A percentile compares a stretch with the other conserved stretches of the same genome.
These are phyloP conservation scores for Huiozyma naganishii DNA, from an alignment of 805 yeast species.

Conservation along the genomic window DNA sequence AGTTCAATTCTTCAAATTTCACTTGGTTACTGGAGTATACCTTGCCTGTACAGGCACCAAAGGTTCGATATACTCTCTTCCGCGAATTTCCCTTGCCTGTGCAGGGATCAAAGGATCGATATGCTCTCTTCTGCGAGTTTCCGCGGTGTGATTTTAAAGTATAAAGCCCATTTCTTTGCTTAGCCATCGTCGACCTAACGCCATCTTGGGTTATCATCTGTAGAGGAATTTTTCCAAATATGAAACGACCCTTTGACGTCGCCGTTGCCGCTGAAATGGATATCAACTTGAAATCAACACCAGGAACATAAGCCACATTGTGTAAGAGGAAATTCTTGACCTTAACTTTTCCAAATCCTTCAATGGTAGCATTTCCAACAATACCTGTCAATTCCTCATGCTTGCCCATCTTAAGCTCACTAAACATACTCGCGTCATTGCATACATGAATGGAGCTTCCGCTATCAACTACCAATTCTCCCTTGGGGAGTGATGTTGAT, in stretches of 20 bases:
- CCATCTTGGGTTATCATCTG: neutral
- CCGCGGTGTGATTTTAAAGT: neutral
- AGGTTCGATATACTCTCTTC: slow-evolving; percentile 1
- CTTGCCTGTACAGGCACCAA: neutral
- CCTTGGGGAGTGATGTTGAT: neutral
- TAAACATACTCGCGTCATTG: neutral
- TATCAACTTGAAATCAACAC: slow-evolving; percentile 1
- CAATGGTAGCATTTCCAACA: slow-evolving; percentile 2
- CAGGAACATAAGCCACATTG: slow-evolving; percentile 4
- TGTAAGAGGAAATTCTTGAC: neutral
- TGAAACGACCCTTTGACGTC: neutral
- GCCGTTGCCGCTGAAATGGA: slow-evolving; percentile 1
- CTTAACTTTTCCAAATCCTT: slow-evolving; percentile 2
- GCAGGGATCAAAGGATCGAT: slow-evolving; percentile 1
- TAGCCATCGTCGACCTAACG: neutral
- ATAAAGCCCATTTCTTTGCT: neutral
- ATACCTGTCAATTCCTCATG: slow-evolving; percentile 1
- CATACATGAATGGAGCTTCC: slow-evolving; percentile 5
- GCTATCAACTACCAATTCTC: slow-evolving; percentile 3
- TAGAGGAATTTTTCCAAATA: neutral
- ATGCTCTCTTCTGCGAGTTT: neutral
- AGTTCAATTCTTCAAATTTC: slow-evolving; percentile 5
- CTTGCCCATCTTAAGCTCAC: neutral
- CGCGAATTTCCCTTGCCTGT: neutral
- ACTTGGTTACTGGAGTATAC: slow-evolving; percentile 4